Evolutionary conservation across 2,329 filamentous ascomycete genomes (phyloP).

Genomic region (Alternaria sp.): DNA sequence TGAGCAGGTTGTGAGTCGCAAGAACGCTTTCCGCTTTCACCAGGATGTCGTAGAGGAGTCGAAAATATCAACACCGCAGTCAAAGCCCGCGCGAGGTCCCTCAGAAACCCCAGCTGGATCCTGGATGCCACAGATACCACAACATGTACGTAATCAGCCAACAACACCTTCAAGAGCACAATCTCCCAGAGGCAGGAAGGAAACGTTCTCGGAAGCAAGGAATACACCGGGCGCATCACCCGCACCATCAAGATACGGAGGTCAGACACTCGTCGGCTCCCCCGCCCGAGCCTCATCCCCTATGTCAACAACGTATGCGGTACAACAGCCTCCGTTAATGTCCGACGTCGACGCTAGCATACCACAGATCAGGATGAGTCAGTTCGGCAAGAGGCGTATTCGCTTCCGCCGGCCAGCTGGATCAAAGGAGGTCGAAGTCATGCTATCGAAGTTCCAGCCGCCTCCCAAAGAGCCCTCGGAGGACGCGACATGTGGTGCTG

Average conservation of each 20-base stretch:
- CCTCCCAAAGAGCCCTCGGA: conserved; percentile 41
- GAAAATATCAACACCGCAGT: conserved; percentile 41
- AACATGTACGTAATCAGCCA: conserved; percentile 45
- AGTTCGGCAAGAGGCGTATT: conserved; percentile 48
- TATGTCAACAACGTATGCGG: conserved; percentile 37
- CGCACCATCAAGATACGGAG: conserved; percentile 29
- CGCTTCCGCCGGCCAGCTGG: conserved; percentile 43
- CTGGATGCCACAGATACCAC: conserved; percentile 51
- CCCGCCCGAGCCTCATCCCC: conserved; percentile 43
- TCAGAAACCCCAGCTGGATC: conserved; percentile 41
- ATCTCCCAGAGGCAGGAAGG: conserved; percentile 50
- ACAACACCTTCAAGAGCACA: conserved; percentile 45
- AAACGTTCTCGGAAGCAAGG: conserved; percentile 35
- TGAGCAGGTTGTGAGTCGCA: conserved; percentile 58
- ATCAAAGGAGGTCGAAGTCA: conserved; percentile 42
- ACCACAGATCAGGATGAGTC: conserved; percentile 40
- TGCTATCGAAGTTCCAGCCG: conserved; percentile 48
- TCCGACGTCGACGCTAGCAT: conserved; percentile 48
- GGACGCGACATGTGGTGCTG: conserved; percentile 26
- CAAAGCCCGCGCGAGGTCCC: conserved; percentile 35
- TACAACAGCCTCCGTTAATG: conserved; percentile 47
- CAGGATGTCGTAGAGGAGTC: conserved; percentile 56
- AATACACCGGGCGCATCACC: conserved; percentile 16
- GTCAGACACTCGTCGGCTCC: conserved; percentile 41
- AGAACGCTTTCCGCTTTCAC: conserved; percentile 59